phyloP scores from a whole-genome alignment of 805 yeast species.

The Spathaspora gorwiae region DNA sequence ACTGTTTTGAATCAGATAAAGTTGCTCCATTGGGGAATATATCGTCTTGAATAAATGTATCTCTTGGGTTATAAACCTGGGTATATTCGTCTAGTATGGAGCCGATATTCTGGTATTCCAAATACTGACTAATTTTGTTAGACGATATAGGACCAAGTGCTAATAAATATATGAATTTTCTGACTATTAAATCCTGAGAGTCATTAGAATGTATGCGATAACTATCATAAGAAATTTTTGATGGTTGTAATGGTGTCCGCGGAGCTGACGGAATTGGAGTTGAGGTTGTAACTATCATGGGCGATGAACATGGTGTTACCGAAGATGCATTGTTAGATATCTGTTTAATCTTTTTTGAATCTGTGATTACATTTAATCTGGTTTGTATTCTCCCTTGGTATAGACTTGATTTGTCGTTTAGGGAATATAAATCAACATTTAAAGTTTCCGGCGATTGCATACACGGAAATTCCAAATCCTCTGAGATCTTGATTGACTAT shows the following conservation, averaged over 20 bases:
- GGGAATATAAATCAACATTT: constrained; percentile 31
- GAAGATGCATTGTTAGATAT: not conserved
- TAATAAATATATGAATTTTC: constrained; percentile 38
- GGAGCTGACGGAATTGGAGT: constrained; percentile 8
- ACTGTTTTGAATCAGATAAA: constrained; percentile 1
- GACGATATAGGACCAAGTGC: constrained; percentile 46
- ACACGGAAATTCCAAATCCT: constrained; percentile 28
- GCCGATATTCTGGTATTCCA: constrained; percentile 5
- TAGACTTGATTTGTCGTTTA: constrained; percentile 7
- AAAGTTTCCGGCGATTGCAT: constrained; percentile 28
- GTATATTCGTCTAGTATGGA: constrained; percentile 21
- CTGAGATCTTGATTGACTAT: constrained; percentile 26
- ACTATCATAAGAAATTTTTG: not conserved
- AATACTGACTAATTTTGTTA: not conserved
- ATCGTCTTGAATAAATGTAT: constrained; percentile 29
- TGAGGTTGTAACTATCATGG: not conserved
- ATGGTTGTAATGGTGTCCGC: not conserved
- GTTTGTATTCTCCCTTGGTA: constrained; percentile 29
- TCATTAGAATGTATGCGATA: constrained; percentile 1
- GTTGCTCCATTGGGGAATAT: constrained; percentile 17
- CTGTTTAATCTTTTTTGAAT: constrained; percentile 24
- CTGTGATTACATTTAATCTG: constrained; percentile 28
- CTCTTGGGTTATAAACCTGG: constrained; percentile 28
- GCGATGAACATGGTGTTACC: not conserved
- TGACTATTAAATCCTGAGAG: constrained; percentile 2